Base-by-base conservation (phyloP, 176 grass and related monocot genomes). In the Avena sativa region DNA sequence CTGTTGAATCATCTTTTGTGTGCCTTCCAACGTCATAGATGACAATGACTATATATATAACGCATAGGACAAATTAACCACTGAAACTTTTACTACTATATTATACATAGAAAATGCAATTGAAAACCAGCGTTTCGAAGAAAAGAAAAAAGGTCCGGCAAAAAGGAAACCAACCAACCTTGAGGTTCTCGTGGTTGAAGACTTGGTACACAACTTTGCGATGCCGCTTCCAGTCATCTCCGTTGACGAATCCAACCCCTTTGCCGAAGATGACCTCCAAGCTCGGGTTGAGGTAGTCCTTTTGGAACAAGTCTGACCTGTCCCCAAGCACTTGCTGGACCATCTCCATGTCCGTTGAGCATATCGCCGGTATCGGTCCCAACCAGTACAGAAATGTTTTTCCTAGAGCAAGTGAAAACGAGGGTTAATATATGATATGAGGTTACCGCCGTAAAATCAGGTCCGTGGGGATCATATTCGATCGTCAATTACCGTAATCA, bases 101-200 rank as follows among this genome's bases (percentile, higher is more conserved):
- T 40, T 40, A 6, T 53, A 4, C 51, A 53, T 13, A 4, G 15
- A 55, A 17, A 55, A 7, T 17, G 15, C 15, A 55, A 55, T 55
- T 17, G 16, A 15, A 55, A 55, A 16, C 52, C 52, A 16, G 5
- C 15, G 4, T 55, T 55, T 5, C 15, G 4, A 55, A 5, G 52
- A 55, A 16, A 55, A 55, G 3, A 4, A 14, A 55, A 14, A 4
- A 14, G 12, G 12, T 14, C 12, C 12, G 12, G 50, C 14, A 1
- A 17, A 15, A 15, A 15, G 26, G 26, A 16, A 32, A 34, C 32
- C 32, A 34, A 34, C 30, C 5, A 36, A 89, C 89, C 92, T 94
- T 94, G 64, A 94, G 60, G 28, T 87, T 94, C 9, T 94, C 92
- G 19, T 87, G 76, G 77, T 76, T 83, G 87, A 94, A 94, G 20